phyloP scores from a whole-genome alignment of 2,329 filamentous ascomycete species.

The Aspergillus sp. region DNA sequence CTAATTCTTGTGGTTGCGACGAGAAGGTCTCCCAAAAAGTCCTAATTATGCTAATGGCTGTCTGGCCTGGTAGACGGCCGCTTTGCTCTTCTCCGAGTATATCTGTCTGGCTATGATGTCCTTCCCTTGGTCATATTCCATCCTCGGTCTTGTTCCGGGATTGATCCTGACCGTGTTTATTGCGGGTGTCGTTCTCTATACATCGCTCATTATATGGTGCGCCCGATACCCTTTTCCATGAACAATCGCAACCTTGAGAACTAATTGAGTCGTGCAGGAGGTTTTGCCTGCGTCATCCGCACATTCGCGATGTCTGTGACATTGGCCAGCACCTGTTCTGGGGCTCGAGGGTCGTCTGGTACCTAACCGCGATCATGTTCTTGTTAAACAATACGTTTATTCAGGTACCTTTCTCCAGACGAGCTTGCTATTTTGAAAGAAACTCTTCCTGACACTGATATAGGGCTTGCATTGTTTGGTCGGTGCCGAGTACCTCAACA shows the following conservation, averaged over 20 bases:
- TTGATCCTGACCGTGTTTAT: constrained; percentile 79
- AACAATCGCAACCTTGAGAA: constrained; percentile 12
- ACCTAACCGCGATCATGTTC: constrained; percentile 77
- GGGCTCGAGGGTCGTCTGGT: constrained; percentile 72
- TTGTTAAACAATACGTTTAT: constrained; percentile 93
- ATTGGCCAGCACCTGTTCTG: constrained; percentile 95
- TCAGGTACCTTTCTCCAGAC: constrained; percentile 50
- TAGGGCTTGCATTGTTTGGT: constrained; percentile 78
- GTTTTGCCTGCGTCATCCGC: constrained; percentile 86
- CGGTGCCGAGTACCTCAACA: constrained; percentile 85
- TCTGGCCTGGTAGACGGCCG: constrained; percentile 64
- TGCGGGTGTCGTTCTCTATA: constrained; percentile 79
- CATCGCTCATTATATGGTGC: constrained; percentile 66
- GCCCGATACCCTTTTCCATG: constrained; percentile 16
- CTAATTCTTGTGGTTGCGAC: constrained; percentile 4
- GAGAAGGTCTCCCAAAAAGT: not conserved
- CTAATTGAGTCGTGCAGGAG: constrained; percentile 58
- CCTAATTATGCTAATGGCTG: not conserved
- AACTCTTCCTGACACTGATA: not conserved
- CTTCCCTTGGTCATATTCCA: constrained; percentile 88
- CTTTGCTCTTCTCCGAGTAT: constrained; percentile 89
- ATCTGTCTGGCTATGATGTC: constrained; percentile 94
- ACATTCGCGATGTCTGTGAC: constrained; percentile 89
- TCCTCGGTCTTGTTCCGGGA: constrained; percentile 82
- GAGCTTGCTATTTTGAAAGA: not conserved